Percentiles rank a stretch among this genome's conserved stretches.
These are phyloP conservation scores for Trichoderma sp. DNA, from an alignment of 2,329 filamentous ascomycete genomes.

Conservation along the genomic window DNA sequence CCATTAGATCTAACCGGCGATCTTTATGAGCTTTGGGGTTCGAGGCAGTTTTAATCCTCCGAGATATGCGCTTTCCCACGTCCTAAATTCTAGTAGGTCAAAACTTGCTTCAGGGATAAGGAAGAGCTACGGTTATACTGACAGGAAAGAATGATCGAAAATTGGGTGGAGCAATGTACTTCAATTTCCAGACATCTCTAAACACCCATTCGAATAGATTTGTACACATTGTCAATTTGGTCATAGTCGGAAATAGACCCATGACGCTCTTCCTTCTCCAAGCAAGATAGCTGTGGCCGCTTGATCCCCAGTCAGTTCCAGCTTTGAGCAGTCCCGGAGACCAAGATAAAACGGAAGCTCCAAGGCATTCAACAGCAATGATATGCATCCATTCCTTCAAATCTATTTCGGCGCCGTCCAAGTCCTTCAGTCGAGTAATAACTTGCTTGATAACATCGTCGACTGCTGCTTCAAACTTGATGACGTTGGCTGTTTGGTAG, in stretches of 20 bases:
- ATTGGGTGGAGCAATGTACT: conserved; percentile 47
- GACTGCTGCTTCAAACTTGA: conserved; percentile 47
- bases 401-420: conserved; percentile 49
- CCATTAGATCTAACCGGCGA: conserved; percentile 47
- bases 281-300: conserved; percentile 53
- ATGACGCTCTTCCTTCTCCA: conserved; percentile 59
- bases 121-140: conserved; percentile 30
- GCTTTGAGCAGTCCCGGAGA: conserved; percentile 52
- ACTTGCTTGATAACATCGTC: conserved; percentile 46
- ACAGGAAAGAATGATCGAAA: conserved; percentile 58
- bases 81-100: conserved; percentile 36
- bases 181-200: conserved; percentile 50
- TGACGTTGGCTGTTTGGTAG: conserved; percentile 50
- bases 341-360: conserved; percentile 56
- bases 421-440: conserved; percentile 42
- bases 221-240: conserved; percentile 46
- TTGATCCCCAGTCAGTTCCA: conserved; percentile 51
- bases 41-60: conserved; percentile 41
- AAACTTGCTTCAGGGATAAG: neutral
- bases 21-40: conserved; percentile 39
- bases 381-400: conserved; percentile 63
- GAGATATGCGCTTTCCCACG: conserved; percentile 41
- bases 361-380: conserved; percentile 55
- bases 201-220: conserved; percentile 46
- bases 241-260: conserved; percentile 52